Conservation (phyloP, 2,329 filamentous ascomycete species). For the Hymenoscyphus occultus region DNA sequence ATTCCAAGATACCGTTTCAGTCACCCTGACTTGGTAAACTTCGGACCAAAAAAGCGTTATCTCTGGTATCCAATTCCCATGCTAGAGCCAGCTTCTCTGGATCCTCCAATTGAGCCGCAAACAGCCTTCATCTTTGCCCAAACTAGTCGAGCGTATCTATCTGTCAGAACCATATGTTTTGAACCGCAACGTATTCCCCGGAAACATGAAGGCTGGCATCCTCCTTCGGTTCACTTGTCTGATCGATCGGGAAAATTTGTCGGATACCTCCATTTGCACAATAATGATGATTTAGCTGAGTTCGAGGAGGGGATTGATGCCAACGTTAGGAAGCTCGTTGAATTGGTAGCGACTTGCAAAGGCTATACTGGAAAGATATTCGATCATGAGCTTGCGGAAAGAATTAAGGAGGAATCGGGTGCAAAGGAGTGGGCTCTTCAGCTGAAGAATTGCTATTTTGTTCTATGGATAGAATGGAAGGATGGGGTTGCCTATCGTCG, state of each 20-base stretch:
- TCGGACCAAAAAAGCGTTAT: too few species aligned
- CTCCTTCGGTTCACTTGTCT: not conserved
- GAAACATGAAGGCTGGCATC: too few species aligned
- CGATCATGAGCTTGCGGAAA: not conserved
- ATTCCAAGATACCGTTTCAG: not conserved
- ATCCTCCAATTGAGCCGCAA: not conserved
- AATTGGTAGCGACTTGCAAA: not conserved
- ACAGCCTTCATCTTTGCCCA: not conserved
- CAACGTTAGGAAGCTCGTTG: not conserved
- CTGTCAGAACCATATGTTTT: not conserved
- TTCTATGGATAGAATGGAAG: slow-evolving; percentile 10
- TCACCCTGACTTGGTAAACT: not conserved
- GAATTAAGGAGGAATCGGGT: not conserved
- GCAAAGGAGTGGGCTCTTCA: not conserved
- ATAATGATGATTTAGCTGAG: not conserved
- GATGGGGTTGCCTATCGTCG: slow-evolving; percentile 2
- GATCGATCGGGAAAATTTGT: not conserved
- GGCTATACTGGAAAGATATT: slow-evolving; percentile 3
- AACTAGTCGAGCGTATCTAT: not conserved
- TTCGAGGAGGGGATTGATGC: not conserved
- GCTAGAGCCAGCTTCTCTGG: not conserved
- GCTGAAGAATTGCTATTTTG: slow-evolving; percentile 5
- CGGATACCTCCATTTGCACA: not conserved
- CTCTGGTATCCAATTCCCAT: slow-evolving; percentile 4
- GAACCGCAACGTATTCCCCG: not conserved